Conservation (phyloP, 768 basidiomycete species). For the Neoboletus subvelutipes region DNA sequence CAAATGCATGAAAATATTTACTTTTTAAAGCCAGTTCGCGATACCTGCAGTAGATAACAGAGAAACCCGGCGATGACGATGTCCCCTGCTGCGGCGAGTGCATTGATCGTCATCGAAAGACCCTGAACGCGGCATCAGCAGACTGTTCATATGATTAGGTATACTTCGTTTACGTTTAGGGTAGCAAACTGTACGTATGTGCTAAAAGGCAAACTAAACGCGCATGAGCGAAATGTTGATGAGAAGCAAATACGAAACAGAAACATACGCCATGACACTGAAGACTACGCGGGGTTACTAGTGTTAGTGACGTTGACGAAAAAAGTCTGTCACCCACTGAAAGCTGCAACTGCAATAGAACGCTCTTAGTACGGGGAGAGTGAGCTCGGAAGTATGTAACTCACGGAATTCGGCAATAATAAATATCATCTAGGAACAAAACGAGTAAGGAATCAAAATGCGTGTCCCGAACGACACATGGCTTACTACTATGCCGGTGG, state of each 20-base stretch:
- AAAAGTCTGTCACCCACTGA: slow-evolving; percentile 30
- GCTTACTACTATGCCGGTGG: slow-evolving; percentile 33
- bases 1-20: neutral
- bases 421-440: slow-evolving; percentile 20
- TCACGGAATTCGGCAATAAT: slow-evolving; percentile 41
- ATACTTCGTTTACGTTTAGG: slow-evolving; percentile 39
- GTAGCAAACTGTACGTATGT: slow-evolving; percentile 44
- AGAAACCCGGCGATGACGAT: slow-evolving; percentile 42
- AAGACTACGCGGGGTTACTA: slow-evolving; percentile 31
- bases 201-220: slow-evolving; percentile 28
- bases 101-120: slow-evolving; percentile 53
- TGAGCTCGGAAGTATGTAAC: neutral
- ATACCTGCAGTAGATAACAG: too few relatives aligned
- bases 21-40: too few relatives aligned
- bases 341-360: slow-evolving; percentile 23
- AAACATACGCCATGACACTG: slow-evolving; percentile 34
- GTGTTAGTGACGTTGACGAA: slow-evolving; percentile 2
- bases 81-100: slow-evolving; percentile 46
- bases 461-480: neutral
- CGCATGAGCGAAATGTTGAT: slow-evolving; percentile 5
- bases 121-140: slow-evolving; percentile 14
- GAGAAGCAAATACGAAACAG: neutral
- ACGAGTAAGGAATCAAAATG: neutral
- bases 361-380: neutral
- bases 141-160: neutral